Base-by-base conservation (phyloP, 2,329 filamentous ascomycete species). In the Fragosphaeria purpurea region DNA sequence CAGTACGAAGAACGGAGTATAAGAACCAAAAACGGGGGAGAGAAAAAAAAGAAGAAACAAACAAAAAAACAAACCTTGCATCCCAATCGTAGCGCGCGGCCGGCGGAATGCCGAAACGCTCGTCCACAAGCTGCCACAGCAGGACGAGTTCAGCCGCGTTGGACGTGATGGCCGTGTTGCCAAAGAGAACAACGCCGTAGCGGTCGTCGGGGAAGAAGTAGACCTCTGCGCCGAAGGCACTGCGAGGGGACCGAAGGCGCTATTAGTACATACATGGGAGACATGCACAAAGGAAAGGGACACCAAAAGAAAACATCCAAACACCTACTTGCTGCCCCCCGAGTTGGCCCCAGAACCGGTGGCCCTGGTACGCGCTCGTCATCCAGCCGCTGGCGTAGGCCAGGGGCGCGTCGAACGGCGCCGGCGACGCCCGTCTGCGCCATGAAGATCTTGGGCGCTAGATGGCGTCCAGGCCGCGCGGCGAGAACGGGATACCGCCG, bases 171-270 rank as follows among this genome's bases (percentile, higher is more conserved):
- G 64, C 67, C 30, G 70, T 73, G 50, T 78, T 79, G 1, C 58
- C 67, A 53, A 76, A 60, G 12, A 64, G 57, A 5, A 71, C 65
- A 9, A 74, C 58, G 4, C 69, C 71, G 53, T 65, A 76, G 5
- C 66, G 61, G 22, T 67, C 50, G 9, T 65, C 63, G 0, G 74
- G 73, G 44, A 77, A 62, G 57, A 73, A 71, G 46, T 65, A 64
- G 32, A 75, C 61, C 38, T 67, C 58, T 1, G 70, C 64, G 5
- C 68, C 70, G 52, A 70, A 74, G 5, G 67, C 72, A 46, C 53
- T 55, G 41, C 1, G 10, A 2, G 6, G n/a, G 35, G 22, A 2
- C 22, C 22, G 22, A 22, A 22, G 22, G 22, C 22, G 22, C 3
- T 22, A 22, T 22, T 22, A 22, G 22, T 3, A 22, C 22, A 22